Evolutionary conservation across 2,329 filamentous ascomycete genomes (phyloP), one percentile per base, ranked within the genome.

Genomic region (Microcyclospora tardicrescens): DNA sequence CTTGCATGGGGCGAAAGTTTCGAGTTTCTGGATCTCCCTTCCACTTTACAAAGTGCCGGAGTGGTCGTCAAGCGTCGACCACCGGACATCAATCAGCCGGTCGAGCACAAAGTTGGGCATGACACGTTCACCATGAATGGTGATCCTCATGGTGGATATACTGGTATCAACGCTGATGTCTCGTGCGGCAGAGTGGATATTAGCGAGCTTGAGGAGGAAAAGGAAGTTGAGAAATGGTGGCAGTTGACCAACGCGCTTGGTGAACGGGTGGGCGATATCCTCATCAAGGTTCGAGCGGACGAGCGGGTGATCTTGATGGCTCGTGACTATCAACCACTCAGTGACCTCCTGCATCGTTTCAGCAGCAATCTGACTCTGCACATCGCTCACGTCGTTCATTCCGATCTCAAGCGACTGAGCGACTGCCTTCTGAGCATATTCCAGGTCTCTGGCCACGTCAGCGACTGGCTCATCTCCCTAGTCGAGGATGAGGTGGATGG

Each of bases 401-500:
- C 77, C 2, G 82, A 85, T 53, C 67, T 95, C 28, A 81, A 81
- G 38, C 72, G 76, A n/a, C 61, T 96, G 8, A 83, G 86, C 2
- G 87, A 95, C 55, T 78, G 82, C 19, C 75, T 96, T 29, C 66
- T 96, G 46, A 93, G 96, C 57, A 93, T 98, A 37, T 98, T 89
- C 53, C 91, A 98, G 56, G 87, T 93, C 2, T 89, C 86, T 2
- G 85, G 84, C 0, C 75, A 76, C 29, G 82, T 84, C 2, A 73
- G 73, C 33, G 85, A 95, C 42, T 98, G 91, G 91, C 72, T 98
- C 15, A 91, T 85, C 69, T 79, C 84, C 2, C 67, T 98, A 31
- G 84, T 95, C 0, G 91, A 98, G 60, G 89, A 96, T 55, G 91
- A 98, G 60, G 96, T 98, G 41, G 91, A 96, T 54, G 89, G 89